Percentiles rank a stretch among this genome's conserved stretches.
These are phyloP conservation scores for Euryodendron excelsum DNA, from an alignment of 148 eudicot genomes.

Conservation along the genomic window DNA sequence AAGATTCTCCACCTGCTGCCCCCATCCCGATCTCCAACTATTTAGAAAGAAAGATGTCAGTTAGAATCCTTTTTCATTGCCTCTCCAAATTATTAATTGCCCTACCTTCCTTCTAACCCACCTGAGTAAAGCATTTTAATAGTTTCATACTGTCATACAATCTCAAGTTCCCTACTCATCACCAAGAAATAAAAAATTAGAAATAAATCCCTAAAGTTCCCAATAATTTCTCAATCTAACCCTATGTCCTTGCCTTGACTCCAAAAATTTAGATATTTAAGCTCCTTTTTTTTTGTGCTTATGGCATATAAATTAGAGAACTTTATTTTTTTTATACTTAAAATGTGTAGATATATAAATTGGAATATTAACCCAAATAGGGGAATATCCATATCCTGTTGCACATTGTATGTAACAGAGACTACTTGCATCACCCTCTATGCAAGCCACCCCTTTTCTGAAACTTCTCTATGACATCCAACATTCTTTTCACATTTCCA, in stretches of 20 bases:
- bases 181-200: too few relatives aligned
- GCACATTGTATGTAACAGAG: neutral
- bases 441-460: neutral
- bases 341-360: too few relatives aligned
- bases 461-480: neutral
- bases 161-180: too few relatives aligned
- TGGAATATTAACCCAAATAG: neutral
- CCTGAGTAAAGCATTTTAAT: constrained; percentile 5
- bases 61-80: constrained; percentile 2
- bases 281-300: neutral
- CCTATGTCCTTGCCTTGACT: neutral
- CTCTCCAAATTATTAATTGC: neutral
- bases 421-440: neutral
- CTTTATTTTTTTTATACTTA: too few relatives aligned
- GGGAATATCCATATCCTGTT: neutral
- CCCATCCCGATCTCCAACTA: neutral
- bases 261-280: neutral
- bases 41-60: neutral
- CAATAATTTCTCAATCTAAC: neutral
- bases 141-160: too few relatives aligned
- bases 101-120: neutral
- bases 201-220: too few relatives aligned
- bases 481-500: neutral
- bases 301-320: neutral
- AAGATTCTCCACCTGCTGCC: neutral